Percentiles rank a stretch among this genome's conserved stretches.
phyloP scores from a whole-genome alignment of 2,329 filamentous ascomycete species.

The Calonectria hongkongensis region DNA sequence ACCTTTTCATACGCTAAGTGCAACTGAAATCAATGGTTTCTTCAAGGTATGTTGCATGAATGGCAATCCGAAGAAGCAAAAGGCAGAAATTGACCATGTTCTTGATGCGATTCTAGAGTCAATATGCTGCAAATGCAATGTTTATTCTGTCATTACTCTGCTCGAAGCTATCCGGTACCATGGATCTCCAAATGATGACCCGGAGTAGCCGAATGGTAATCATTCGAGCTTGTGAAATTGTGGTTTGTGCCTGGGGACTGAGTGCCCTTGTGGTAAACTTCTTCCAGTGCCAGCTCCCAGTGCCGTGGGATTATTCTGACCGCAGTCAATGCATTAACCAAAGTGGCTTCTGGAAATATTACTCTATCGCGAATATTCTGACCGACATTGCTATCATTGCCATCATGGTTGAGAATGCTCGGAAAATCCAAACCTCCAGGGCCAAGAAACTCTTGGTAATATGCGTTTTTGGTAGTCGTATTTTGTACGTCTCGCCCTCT shows the following conservation, averaged over 20 bases:
- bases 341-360: conserved; percentile 53
- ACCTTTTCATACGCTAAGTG: conserved; percentile 42
- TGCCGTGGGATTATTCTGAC: conserved; percentile 54
- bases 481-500: conserved; percentile 50
- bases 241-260: conserved; percentile 51
- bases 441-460: conserved; percentile 56
- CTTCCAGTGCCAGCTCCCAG: conserved; percentile 53
- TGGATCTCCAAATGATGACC: conserved; percentile 52
- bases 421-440: conserved; percentile 55
- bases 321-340: conserved; percentile 49
- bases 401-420: conserved; percentile 54
- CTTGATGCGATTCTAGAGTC: conserved; percentile 40
- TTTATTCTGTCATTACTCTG: conserved; percentile 52
- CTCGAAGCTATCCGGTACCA: conserved; percentile 54
- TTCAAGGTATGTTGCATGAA: conserved; percentile 50
- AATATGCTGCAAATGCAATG: conserved; percentile 54
- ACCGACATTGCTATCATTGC: conserved; percentile 55
- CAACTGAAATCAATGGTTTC: conserved; percentile 43
- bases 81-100: conserved; percentile 23
- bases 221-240: conserved; percentile 44
- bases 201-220: conserved; percentile 49
- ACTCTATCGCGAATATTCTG: conserved; percentile 55
- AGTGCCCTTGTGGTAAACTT: conserved; percentile 52
- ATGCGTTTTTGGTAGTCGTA: conserved; percentile 56
- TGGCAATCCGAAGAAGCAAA: neutral